A percentile compares a stretch with the other conserved stretches of the same genome.
Conservation (phyloP, 2,329 filamentous ascomycete species). For the Epichloe coenophiala region DNA sequence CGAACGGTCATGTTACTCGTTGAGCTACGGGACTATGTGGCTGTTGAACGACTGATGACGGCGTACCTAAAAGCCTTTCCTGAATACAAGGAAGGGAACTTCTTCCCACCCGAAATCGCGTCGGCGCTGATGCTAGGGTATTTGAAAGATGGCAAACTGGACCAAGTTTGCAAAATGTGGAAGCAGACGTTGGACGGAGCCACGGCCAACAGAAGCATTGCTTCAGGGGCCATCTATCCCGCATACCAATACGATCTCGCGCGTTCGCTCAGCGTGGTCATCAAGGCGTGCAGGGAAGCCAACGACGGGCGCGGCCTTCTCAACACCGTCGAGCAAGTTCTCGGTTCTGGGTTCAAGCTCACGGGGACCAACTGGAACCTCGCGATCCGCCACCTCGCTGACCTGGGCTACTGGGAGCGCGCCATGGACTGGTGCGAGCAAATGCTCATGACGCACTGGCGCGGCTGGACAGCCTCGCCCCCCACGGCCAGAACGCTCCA, state of each 20-base stretch:
- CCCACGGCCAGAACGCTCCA: constrained; percentile 9
- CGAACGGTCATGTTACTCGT: constrained; percentile 22
- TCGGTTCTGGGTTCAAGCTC: constrained; percentile 55
- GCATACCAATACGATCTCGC: constrained; percentile 39
- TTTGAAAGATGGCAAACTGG: constrained; percentile 40
- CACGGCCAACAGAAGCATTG: constrained; percentile 19
- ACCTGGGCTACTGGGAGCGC: constrained; percentile 42
- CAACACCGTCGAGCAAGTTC: constrained; percentile 39
- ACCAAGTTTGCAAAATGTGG: constrained; percentile 56
- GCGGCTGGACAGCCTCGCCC: constrained; percentile 45
- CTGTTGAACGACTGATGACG: constrained; percentile 42
- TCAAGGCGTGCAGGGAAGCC: constrained; percentile 27
- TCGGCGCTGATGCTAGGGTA: constrained; percentile 56
- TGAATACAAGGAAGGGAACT: constrained; percentile 16
- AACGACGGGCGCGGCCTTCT: constrained; percentile 33
- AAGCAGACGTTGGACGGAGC: constrained; percentile 41
- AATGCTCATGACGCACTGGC: constrained; percentile 66
- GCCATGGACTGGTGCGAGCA: constrained; percentile 66
- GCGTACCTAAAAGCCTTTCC: constrained; percentile 33
- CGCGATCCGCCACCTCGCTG: constrained; percentile 55
- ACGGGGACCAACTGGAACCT: constrained; percentile 72
- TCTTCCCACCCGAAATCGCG: constrained; percentile 41
- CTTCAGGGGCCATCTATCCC: constrained; percentile 23
- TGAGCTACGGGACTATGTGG: constrained; percentile 30
- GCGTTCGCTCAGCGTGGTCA: constrained; percentile 35